phyloP scores from a whole-genome alignment of 441 rosid species.

The Aleurites moluccanus region DNA sequence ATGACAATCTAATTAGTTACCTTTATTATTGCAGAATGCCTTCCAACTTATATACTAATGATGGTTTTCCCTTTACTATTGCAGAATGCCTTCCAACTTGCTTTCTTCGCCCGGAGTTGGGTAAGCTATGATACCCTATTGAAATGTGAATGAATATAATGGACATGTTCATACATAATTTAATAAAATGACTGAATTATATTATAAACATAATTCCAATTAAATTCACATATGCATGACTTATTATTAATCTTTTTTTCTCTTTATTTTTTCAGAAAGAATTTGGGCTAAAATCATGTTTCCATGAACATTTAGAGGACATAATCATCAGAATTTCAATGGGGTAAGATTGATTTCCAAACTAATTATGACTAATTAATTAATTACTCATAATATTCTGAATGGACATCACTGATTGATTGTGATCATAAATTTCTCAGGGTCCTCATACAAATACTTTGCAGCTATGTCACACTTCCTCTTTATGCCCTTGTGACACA shows the following conservation, averaged over 20 bases:
- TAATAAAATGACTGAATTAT: no score
- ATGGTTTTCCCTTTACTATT: neutral
- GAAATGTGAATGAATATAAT: no score
- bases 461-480: constrained; percentile 89
- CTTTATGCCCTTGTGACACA: constrained; percentile 88
- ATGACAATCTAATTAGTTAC: no score
- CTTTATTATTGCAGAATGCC: no score
- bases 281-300: constrained; percentile 56
- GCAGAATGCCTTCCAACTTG: constrained; percentile 85
- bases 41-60: neutral
- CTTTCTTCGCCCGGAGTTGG: constrained; percentile 75
- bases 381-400: neutral
- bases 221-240: neutral
- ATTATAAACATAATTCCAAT: no score
- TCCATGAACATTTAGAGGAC: constrained; percentile 54
- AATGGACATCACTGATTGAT: neutral
- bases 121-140: constrained; percentile 30
- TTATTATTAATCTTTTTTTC: neutral
- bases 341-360: constrained; percentile 49
- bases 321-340: constrained; percentile 61
- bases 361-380: neutral
- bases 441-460: constrained; percentile 63
- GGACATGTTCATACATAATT: neutral
- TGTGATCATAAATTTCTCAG: constrained; percentile 34
- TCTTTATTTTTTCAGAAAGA: constrained; percentile 42